Evolutionary conservation across 73 alveolate species (phyloP).

Genomic region (Tetrahymena thermophila): DNA sequence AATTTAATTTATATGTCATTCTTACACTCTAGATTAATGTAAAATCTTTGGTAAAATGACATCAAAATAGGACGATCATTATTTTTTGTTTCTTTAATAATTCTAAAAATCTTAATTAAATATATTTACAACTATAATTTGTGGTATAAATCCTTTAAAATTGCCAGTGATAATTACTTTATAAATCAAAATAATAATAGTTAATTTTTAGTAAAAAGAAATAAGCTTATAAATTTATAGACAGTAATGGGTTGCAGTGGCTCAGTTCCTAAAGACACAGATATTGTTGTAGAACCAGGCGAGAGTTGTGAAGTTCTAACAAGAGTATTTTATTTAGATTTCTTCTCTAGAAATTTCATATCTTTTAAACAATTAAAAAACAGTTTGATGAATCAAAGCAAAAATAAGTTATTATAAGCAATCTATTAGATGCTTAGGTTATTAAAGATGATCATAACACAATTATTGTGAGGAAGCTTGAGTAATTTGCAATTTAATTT

Average conservation of each 20-base stretch:
- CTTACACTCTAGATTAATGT: neutral
- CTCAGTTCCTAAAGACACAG: neutral
- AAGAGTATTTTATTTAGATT: neutral
- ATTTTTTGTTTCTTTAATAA: neutral
- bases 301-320: neutral
- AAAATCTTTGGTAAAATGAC: neutral
- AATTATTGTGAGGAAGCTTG: neutral
- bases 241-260: neutral
- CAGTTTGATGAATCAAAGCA: neutral
- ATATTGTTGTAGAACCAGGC: neutral
- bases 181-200: no score
- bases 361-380: neutral
- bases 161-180: neutral
- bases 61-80: neutral
- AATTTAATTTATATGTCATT: neutral
- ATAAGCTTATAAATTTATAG: neutral
- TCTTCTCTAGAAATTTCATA: neutral
- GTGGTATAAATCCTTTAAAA: neutral
- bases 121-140: no score
- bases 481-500: neutral
- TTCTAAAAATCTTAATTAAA: neutral
- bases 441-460: neutral
- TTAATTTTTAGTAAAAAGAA: no score
- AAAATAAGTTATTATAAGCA: neutral
- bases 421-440: neutral